These are phyloP conservation scores for Xanthoconium stramineum DNA, from an alignment of 768 basidiomycete genomes.

Conservation along the genomic window DNA sequence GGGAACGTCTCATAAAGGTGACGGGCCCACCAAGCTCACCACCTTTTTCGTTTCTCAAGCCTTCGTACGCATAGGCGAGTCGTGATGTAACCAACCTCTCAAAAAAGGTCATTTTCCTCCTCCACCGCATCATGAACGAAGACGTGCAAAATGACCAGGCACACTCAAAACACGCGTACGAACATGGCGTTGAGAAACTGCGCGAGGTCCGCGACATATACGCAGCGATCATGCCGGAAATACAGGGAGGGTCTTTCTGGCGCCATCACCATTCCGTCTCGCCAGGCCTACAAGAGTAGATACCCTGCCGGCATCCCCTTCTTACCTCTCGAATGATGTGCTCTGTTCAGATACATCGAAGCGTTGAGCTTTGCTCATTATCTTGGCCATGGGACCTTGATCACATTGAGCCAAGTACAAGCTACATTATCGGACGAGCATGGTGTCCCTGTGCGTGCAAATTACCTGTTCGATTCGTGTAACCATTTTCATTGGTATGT, in stretches of 20 bases:
- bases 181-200: slow-evolving; percentile 57
- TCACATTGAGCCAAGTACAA: slow-evolving; percentile 69
- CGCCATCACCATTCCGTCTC: slow-evolving; percentile 71
- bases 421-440: slow-evolving; percentile 55
- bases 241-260: slow-evolving; percentile 73
- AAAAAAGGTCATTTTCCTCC: slow-evolving; percentile 90
- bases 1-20: slow-evolving; percentile 91
- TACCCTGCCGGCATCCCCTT: not conserved
- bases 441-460: slow-evolving; percentile 58
- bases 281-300: slow-evolving; percentile 77
- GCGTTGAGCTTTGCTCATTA: slow-evolving; percentile 87
- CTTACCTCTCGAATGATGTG: slow-evolving; percentile 14
- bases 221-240: slow-evolving; percentile 54
- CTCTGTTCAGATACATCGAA: slow-evolving; percentile 69
- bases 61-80: slow-evolving; percentile 48
- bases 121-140: slow-evolving; percentile 69
- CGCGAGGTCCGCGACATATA: slow-evolving; percentile 65
- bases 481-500: not conserved
- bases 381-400: slow-evolving; percentile 63
- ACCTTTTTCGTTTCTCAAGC: not conserved
- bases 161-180: slow-evolving; percentile 44
- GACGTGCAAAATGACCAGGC: slow-evolving; percentile 28
- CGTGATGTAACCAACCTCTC: slow-evolving; percentile 89
- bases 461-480: slow-evolving; percentile 1
- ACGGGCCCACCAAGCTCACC: slow-evolving; percentile 1